Evolutionary conservation across 805 yeast species (phyloP), one percentile per base, ranked within the genome.

Genomic region (Suhomyces faveliae): DNA sequence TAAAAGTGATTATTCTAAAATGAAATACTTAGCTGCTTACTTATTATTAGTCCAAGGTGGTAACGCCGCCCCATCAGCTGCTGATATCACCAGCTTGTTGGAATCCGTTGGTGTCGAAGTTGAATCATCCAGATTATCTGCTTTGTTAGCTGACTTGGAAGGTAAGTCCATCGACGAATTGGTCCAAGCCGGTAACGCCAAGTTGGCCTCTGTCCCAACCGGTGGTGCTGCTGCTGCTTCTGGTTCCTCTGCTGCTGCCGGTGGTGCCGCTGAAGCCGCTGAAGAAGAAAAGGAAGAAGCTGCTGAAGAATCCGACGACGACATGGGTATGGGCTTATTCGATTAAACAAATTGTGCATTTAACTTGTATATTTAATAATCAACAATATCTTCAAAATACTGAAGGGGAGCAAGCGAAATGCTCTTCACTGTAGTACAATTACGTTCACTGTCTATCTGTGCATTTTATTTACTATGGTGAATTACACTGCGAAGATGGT

Each of bases 1-100:
- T 84, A 84, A 83, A 81, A 74, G 81, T 81, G 88, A 83, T 84
- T 84, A 84, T 83, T 83, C 85, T 81, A 47, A 48, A 53, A 81
- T 90, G 97, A 94, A 90, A 88, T 92, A 92, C 85, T 87, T 94
- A 80, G 99, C 99, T 80, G 98, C 99, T 78, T 94, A 94, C 84
- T 87, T 94, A 78, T 87, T 92, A 80, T 85, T 94, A 78, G 90
- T 86, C 80, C 90, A 94, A 76, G 96, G 96, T 78, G 99, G 98
- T 75, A 85, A 84, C 81, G 74, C 90, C 73, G 70, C 94, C 67
- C 98, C 99, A 78, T 80, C 96, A 63, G 95, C 96, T 65, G 84
- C 87, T 70, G 92, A 89, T 76, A 82, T 94, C 82, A 79, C 88
- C 77, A 67, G 85, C 63, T 86, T 94, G 68, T 84, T 94, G 72